Percentiles rank a stretch among this genome's conserved stretches.
Evolutionary conservation across 352 stramenopile species (phyloP).

Genomic region (Elongisporangium prolatum): DNA sequence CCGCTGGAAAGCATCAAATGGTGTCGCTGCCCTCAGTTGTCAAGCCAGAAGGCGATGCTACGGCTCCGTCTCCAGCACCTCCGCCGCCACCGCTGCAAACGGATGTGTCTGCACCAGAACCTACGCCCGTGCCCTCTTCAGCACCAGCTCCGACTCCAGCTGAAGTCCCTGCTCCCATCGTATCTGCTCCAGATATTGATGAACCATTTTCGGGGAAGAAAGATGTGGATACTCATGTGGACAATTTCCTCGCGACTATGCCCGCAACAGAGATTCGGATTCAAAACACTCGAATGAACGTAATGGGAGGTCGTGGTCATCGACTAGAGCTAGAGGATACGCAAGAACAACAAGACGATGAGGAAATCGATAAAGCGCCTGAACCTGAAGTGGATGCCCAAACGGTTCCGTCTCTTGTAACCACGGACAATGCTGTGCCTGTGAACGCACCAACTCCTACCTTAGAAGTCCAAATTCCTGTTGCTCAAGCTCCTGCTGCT

Average conservation of each 20-base stretch:
- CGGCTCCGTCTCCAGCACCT: constrained; percentile 6
- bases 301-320: constrained; percentile 89
- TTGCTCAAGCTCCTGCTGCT: background rate
- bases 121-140: constrained; percentile 17
- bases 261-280: constrained; percentile 90
- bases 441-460: constrained; percentile 9
- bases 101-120: background rate
- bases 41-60: constrained; percentile 6
- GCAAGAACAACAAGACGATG: constrained; percentile 30
- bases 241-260: constrained; percentile 79
- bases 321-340: constrained; percentile 77
- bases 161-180: background rate
- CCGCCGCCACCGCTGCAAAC: constrained; percentile 1
- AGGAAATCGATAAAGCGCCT: constrained; percentile 11
- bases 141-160: constrained; percentile 11
- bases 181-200: constrained; percentile 21
- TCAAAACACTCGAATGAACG: constrained; percentile 86
- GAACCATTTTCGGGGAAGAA: constrained; percentile 57
- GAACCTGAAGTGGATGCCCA: constrained; percentile 5
- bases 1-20: constrained; percentile 33
- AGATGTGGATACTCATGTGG: constrained; percentile 44
- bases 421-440: background rate
- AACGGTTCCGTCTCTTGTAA: background rate
- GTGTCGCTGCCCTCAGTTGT: constrained; percentile 21
- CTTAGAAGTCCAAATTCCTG: constrained; percentile 13